These are phyloP conservation scores for Trichoderma brevicompactum DNA, from an alignment of 2,329 filamentous ascomycete genomes.

Conservation along the genomic window DNA sequence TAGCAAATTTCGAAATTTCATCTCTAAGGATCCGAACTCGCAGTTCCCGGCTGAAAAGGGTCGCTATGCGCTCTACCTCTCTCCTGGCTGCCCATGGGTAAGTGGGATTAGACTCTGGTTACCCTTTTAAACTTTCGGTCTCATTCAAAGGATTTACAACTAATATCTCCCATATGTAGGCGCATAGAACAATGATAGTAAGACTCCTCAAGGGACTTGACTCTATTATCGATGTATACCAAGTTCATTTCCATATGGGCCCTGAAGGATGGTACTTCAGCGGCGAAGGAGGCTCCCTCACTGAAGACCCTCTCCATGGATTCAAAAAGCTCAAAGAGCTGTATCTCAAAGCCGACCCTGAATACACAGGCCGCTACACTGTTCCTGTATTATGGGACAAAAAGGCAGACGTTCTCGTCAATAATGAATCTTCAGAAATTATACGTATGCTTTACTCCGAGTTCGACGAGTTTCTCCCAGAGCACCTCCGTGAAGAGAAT, in stretches of 20 bases:
- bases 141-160: background rate
- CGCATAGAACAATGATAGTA: conserved; percentile 74
- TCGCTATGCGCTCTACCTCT: conserved; percentile 66
- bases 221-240: conserved; percentile 68
- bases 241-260: conserved; percentile 68
- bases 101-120: background rate
- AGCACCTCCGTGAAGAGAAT: conserved; percentile 55
- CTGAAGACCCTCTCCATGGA: conserved; percentile 65
- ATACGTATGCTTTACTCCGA: conserved; percentile 80
- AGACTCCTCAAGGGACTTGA: conserved; percentile 75
- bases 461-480: conserved; percentile 66
- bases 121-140: background rate
- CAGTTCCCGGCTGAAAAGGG: conserved; percentile 62
- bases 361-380: conserved; percentile 72
- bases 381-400: conserved; percentile 76
- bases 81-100: conserved; percentile 67
- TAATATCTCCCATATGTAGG: conserved; percentile 43
- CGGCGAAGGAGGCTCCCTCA: conserved; percentile 52
- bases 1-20: conserved; percentile 58
- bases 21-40: conserved; percentile 56
- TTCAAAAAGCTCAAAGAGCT: conserved; percentile 70
- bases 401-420: conserved; percentile 71
- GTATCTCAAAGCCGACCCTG: conserved; percentile 69
- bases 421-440: conserved; percentile 83
- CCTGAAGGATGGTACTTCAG: conserved; percentile 59